These are phyloP conservation scores for Tagetes erecta DNA, from an alignment of 129 eudicot genomes.

Conservation along the genomic window DNA sequence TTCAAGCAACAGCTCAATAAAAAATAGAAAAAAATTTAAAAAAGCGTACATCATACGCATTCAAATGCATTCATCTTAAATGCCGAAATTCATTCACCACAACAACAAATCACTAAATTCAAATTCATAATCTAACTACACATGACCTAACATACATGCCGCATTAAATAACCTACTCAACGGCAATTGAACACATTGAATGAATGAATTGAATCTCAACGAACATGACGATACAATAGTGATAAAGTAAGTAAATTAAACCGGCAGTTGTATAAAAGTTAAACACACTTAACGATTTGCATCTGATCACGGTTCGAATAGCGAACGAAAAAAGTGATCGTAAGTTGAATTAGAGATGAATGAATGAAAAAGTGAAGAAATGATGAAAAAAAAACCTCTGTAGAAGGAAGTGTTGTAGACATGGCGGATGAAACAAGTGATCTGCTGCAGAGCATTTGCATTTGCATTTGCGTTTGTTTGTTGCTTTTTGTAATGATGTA, in stretches of 20 bases:
- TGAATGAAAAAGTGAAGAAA: background rate
- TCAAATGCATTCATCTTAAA: conserved; percentile 19
- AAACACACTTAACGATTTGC: background rate
- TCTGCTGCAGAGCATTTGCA: conserved; percentile 56
- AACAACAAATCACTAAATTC: conserved; percentile 3
- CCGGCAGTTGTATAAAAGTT: background rate
- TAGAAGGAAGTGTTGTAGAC: conserved; percentile 65
- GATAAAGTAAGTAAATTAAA: background rate
- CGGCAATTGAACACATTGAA: background rate
- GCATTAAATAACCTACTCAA: background rate
- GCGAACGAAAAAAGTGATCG: background rate
- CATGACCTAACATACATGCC: conserved; percentile 29
- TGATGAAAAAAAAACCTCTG: conserved; percentile 35
- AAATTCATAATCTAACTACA: conserved; percentile 6
- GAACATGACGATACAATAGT: background rate
- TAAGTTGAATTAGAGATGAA: background rate
- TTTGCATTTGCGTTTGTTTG: conserved; percentile 3
- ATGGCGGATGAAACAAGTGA: conserved; percentile 50
- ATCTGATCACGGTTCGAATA: conserved; percentile 7
- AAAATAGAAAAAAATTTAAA: too few species aligned
- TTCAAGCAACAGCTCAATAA: conserved; percentile 15
- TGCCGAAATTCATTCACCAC: conserved; percentile 25
- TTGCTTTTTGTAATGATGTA: conserved; percentile 38
- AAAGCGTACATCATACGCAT: conserved; percentile 17
- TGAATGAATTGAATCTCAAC: conserved; percentile 13